Evolutionary conservation across 176 grass and related monocot genomes (phyloP).

Genomic region (Ananas comosus): DNA sequence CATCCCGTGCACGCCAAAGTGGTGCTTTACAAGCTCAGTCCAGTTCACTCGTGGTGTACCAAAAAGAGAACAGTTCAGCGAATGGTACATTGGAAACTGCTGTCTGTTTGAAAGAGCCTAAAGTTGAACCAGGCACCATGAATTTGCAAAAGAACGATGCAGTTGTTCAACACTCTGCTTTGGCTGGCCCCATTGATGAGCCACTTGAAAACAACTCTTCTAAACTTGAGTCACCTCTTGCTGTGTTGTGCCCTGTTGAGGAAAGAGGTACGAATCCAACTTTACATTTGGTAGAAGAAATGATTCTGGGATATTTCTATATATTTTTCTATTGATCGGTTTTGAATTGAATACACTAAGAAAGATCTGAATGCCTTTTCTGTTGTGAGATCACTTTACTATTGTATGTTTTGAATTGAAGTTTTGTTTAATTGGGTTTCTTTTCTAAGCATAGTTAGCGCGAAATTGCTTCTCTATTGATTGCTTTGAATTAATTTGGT

Average conservation of each 20-base stretch:
- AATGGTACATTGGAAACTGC: slow-evolving; percentile 15
- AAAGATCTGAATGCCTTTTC: no score
- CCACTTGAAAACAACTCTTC: slow-evolving; percentile 1
- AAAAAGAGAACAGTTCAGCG: slow-evolving; percentile 10
- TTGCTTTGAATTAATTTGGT: no score
- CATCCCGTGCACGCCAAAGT: slow-evolving; percentile 6
- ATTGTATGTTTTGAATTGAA: no score
- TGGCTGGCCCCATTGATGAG: slow-evolving; percentile 1
- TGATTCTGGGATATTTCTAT: no score
- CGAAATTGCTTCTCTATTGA: no score
- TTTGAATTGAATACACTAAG: no score
- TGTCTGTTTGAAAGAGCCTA: slow-evolving; percentile 41
- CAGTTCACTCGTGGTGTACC: neutral
- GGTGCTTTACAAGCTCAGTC: neutral
- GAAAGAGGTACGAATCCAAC: slow-evolving; percentile 3
- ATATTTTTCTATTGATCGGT: no score
- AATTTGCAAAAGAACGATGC: slow-evolving; percentile 2
- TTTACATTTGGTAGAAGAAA: no score
- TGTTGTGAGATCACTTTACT: no score
- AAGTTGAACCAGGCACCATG: slow-evolving; percentile 20
- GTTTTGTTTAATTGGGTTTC: no score
- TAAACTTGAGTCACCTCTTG: slow-evolving; percentile 21
- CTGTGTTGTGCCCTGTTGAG: slow-evolving; percentile 10
- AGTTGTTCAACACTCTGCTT: neutral
- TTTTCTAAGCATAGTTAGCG: no score